A percentile compares a stretch with the other conserved stretches of the same genome.
These are phyloP conservation scores for Penicilliopsis zonata DNA, from an alignment of 495 filamentous ascomycete genomes.

Conservation along the genomic window DNA sequence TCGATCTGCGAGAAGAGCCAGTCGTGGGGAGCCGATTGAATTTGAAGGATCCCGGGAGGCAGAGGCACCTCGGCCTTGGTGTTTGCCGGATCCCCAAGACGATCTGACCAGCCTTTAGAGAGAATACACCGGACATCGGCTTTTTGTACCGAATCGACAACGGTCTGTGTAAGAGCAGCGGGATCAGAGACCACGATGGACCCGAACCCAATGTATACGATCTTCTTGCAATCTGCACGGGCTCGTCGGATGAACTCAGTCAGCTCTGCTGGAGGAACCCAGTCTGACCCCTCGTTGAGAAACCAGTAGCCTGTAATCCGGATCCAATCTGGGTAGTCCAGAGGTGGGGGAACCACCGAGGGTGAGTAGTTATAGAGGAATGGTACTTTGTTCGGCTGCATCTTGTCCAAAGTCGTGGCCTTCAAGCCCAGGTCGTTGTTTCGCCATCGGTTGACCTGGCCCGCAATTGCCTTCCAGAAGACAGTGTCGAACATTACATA, in stretches of 20 bases:
- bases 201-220: conserved; percentile 95
- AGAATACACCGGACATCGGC: conserved; percentile 92
- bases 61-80: conserved; percentile 55
- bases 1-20: conserved; percentile 95
- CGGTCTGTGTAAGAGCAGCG: conserved; percentile 71
- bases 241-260: conserved; percentile 70
- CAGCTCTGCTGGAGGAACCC: conserved; percentile 65
- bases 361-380: conserved; percentile 98
- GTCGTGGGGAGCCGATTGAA: conserved; percentile 87
- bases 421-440: conserved; percentile 66
- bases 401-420: conserved; percentile 73
- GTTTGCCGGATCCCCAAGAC: conserved; percentile 49
- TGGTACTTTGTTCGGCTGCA: conserved; percentile 92
- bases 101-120: conserved; percentile 98
- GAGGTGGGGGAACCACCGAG: conserved; percentile 76
- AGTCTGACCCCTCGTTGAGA: conserved; percentile 67
- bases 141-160: conserved; percentile 81
- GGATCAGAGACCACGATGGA: conserved; percentile 93
- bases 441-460: conserved; percentile 89
- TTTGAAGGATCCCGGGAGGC: conserved; percentile 72
- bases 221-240: conserved; percentile 68
- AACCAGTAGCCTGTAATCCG: conserved; percentile 98
- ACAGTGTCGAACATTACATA: conserved; percentile 97
- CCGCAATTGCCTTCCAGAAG: conserved; percentile 88
- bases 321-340: conserved; percentile 98